Percentiles rank a stretch among this genome's conserved stretches.
Evolutionary conservation across 495 filamentous ascomycete genomes (phyloP).

Genomic region (Aspergillus coremiiformis): DNA sequence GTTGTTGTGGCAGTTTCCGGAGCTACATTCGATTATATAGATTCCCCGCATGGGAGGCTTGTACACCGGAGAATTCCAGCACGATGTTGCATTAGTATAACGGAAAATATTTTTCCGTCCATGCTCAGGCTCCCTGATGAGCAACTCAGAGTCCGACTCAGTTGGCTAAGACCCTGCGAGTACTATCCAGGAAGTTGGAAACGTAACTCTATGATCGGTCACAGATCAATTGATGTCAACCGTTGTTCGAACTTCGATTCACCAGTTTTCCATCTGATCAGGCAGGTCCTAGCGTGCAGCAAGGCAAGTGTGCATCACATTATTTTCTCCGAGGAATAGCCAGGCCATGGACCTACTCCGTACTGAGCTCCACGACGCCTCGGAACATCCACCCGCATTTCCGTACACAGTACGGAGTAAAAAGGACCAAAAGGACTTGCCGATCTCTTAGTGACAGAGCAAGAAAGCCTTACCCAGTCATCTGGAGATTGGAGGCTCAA

Average conservation of each 20-base stretch:
- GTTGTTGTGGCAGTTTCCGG: not conserved
- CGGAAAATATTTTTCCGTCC: slow-evolving; percentile 20
- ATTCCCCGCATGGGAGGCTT: not conserved
- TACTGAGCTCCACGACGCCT: not conserved
- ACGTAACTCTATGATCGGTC: not conserved
- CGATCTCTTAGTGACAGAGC: slow-evolving; percentile 7
- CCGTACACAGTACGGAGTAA: too few species aligned
- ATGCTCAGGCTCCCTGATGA: too few species aligned
- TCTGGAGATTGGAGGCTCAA: slow-evolving; percentile 13
- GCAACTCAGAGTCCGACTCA: too few species aligned
- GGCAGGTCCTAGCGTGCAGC: not conserved
- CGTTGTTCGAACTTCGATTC: not conserved
- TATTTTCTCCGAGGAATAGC: not conserved
- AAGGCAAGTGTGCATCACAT: not conserved
- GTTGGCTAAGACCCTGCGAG: too few species aligned
- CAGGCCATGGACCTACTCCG: not conserved
- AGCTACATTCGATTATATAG: not conserved
- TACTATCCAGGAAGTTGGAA: not conserved
- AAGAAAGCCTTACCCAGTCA: not conserved
- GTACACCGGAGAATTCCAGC: slow-evolving; percentile 8
- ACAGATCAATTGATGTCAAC: not conserved
- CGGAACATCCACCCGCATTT: not conserved
- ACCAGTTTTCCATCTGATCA: not conserved
- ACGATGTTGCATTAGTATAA: not conserved
- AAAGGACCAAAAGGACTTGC: slow-evolving; percentile 2